Conservation (phyloP, 164 flowering plant species). For the Cinnamomum micranthum region DNA sequence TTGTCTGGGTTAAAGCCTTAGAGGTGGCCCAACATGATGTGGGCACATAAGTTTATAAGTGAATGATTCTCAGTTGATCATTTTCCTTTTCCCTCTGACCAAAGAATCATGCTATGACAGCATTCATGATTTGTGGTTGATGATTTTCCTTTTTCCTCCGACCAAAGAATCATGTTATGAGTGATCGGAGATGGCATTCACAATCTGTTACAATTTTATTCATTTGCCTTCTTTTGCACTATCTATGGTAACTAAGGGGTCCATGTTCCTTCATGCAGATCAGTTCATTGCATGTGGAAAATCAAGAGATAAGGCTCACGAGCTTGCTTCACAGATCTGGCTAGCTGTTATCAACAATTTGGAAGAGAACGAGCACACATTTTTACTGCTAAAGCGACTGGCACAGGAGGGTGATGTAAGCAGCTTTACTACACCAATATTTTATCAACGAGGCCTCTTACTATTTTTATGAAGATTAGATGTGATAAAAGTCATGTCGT, state of each 20-base stretch:
- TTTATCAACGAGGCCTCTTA: not conserved
- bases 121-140: not conserved
- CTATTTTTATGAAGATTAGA: too few relatives aligned
- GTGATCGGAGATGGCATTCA: not conserved
- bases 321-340: slow-evolving; percentile 78
- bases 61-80: not conserved
- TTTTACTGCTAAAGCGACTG: slow-evolving; percentile 55
- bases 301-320: slow-evolving; percentile 61
- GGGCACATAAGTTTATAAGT: not conserved
- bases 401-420: slow-evolving; percentile 80
- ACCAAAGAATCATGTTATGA: too few relatives aligned
- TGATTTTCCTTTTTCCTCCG: not conserved
- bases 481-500: not conserved
- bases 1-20: not conserved
- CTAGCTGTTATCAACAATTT: slow-evolving; percentile 72
- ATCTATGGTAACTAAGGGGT: not conserved
- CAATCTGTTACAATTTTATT: not conserved
- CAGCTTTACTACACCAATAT: not conserved
- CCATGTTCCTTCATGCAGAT: slow-evolving; percentile 40
- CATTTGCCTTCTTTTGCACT: not conserved
- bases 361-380: slow-evolving; percentile 72
- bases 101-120: not conserved
- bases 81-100: not conserved
- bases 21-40: not conserved
- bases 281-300: slow-evolving; percentile 81